Conservation (phyloP, 192 early-diverging fungal species). For the Diversispora epigaea region DNA sequence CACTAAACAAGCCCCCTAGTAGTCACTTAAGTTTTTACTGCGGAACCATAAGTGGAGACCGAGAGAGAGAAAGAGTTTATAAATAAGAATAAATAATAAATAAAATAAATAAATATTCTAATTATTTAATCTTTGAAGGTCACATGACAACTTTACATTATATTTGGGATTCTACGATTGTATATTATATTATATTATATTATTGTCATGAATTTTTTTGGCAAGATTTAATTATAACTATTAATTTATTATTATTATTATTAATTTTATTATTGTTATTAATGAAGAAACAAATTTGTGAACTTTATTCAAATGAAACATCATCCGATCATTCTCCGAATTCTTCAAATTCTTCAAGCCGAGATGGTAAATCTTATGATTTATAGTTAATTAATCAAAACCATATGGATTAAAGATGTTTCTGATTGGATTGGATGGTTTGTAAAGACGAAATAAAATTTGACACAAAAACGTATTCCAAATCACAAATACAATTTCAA, state of each 20-base stretch:
- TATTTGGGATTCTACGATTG: slow-evolving; percentile 42
- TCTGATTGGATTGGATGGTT: not conserved
- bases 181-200: no score
- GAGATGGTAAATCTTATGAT: slow-evolving; percentile 1
- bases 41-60: no score
- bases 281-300: slow-evolving; percentile 22
- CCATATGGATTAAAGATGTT: slow-evolving; percentile 3
- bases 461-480: not conserved
- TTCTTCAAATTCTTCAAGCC: not conserved
- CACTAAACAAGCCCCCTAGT: no score
- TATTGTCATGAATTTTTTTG: not conserved
- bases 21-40: no score
- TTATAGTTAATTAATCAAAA: slow-evolving; percentile 9
- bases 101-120: not conserved
- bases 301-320: not conserved
- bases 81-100: no score
- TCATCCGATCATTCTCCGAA: not conserved
- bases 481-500: not conserved
- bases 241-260: not conserved
- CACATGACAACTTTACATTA: slow-evolving; percentile 38
- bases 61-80: no score
- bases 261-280: not conserved
- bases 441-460: not conserved
- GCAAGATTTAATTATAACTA: no score
- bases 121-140: slow-evolving; percentile 15